These are phyloP conservation scores for Xylaria sp. DNA, from an alignment of 2,329 filamentous ascomycete species.

Conservation along the genomic window DNA sequence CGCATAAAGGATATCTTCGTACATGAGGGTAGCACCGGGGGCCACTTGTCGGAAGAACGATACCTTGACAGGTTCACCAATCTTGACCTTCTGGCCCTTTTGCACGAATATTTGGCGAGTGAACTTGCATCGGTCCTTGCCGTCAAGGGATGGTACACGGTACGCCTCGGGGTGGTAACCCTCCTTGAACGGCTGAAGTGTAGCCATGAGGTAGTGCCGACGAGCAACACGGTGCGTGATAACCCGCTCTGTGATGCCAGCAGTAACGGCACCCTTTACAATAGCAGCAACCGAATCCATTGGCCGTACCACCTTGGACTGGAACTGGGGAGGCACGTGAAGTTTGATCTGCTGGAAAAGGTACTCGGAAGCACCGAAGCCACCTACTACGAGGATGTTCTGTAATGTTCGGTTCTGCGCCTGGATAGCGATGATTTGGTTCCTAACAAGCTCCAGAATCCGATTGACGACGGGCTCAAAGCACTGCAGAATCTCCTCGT, in stretches of 20 bases:
- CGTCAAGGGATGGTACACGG: conserved; percentile 93
- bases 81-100: conserved; percentile 98
- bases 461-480: conserved; percentile 98
- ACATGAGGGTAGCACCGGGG: conserved; percentile 97
- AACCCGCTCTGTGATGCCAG: conserved; percentile 96
- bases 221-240: conserved; percentile 96
- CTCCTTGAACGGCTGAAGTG: conserved; percentile 97
- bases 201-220: conserved; percentile 99
- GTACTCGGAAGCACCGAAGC: conserved; percentile 98
- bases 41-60: conserved; percentile 98
- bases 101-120: conserved; percentile 98
- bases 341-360: conserved; percentile 99
- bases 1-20: conserved; percentile 97
- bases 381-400: conserved; percentile 96
- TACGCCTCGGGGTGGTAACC: conserved; percentile 98
- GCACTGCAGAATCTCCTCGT: conserved; percentile 98
- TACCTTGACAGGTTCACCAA: conserved; percentile 98
- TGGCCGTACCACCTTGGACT: conserved; percentile 95
- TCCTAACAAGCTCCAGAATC: conserved; percentile 93
- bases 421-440: conserved; percentile 99
- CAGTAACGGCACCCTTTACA: conserved; percentile 97
- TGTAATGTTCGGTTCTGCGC: conserved; percentile 93
- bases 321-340: conserved; percentile 97
- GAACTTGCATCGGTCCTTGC: conserved; percentile 98
- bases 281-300: conserved; percentile 99